Conservation (phyloP, 2,329 filamentous ascomycete species). For the Cordyceps cateniannulata region DNA sequence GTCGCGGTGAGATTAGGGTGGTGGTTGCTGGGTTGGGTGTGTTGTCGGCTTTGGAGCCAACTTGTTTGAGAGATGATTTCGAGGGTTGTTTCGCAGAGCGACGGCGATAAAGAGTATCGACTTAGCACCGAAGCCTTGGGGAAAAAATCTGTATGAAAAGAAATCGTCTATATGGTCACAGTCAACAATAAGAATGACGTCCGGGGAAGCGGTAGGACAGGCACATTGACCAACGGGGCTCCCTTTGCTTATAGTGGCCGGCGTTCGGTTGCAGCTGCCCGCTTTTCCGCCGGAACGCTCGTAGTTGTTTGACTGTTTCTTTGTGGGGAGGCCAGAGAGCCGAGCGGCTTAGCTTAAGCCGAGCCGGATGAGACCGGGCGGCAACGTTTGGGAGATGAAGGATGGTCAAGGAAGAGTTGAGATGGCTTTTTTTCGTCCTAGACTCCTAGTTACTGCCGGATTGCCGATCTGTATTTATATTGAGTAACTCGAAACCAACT, state of each 20-base stretch:
- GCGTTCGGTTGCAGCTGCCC: conserved; percentile 5
- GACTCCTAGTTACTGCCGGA: no score
- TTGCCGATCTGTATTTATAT: no score
- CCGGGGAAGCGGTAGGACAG: not conserved
- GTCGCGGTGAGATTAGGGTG: not conserved
- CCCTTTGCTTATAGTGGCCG: conserved; percentile 9
- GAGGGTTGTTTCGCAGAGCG: not conserved
- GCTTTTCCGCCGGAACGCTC: not conserved
- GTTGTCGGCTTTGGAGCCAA: not conserved
- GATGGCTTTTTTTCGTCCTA: not conserved
- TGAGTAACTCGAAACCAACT: no score
- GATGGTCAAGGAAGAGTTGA: not conserved
- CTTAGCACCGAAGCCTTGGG: not conserved
- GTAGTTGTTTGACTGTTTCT: not conserved
- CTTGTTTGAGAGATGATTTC: not conserved
- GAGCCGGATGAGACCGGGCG: not conserved
- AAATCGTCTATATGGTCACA: not conserved
- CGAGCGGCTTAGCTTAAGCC: conserved; percentile 13
- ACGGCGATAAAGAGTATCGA: not conserved
- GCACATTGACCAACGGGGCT: not conserved
- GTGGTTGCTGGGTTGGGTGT: conserved; percentile 9
- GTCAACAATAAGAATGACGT: not conserved
- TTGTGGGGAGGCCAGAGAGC: not conserved
- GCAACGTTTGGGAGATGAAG: not conserved
- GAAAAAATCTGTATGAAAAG: no score